Evolutionary conservation across 345 rosid species (phyloP).

Genomic region (Fremontodendron californicum): DNA sequence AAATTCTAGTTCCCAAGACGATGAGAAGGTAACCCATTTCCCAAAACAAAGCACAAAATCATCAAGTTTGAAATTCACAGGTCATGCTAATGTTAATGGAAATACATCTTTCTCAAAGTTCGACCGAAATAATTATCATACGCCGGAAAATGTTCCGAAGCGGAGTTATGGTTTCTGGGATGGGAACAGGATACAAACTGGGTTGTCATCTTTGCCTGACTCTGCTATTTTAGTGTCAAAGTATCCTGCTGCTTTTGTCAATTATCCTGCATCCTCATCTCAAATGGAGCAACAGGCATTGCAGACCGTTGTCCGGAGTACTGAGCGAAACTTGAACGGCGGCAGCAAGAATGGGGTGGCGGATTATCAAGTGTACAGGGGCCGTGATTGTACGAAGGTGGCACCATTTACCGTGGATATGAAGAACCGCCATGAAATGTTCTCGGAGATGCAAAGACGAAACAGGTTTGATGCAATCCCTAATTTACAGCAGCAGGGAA

Average conservation of each 20-base stretch:
- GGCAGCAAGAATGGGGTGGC: slow-evolving; percentile 37
- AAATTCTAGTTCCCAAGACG: slow-evolving; percentile 36
- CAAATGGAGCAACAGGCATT: slow-evolving; percentile 46
- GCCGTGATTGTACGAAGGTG: slow-evolving; percentile 32
- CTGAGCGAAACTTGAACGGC: slow-evolving; percentile 33
- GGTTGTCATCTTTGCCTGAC: slow-evolving; percentile 67
- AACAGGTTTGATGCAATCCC: slow-evolving; percentile 47
- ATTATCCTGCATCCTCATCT: slow-evolving; percentile 29
- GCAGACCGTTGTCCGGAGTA: slow-evolving; percentile 32
- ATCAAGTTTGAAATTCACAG: slow-evolving; percentile 34
- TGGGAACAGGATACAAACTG: slow-evolving; percentile 73
- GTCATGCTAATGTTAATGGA: slow-evolving; percentile 32
- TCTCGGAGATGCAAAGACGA: slow-evolving; percentile 44
- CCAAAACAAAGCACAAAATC: slow-evolving; percentile 34
- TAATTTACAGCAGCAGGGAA: slow-evolving; percentile 11
- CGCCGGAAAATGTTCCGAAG: slow-evolving; percentile 55
- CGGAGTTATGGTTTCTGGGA: slow-evolving; percentile 84
- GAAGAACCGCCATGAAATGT: slow-evolving; percentile 20
- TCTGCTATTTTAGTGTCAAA: slow-evolving; percentile 67
- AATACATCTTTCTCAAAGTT: slow-evolving; percentile 33
- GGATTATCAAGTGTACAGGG: slow-evolving; percentile 42
- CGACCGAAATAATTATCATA: slow-evolving; percentile 41
- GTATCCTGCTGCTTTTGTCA: slow-evolving; percentile 71
- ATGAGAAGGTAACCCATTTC: slow-evolving; percentile 29
- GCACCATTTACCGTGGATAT: slow-evolving; percentile 41